Evolutionary conservation across 1,284 basidiomycete genomes (phyloP).

Genomic region (Apiotrichum gracile): DNA sequence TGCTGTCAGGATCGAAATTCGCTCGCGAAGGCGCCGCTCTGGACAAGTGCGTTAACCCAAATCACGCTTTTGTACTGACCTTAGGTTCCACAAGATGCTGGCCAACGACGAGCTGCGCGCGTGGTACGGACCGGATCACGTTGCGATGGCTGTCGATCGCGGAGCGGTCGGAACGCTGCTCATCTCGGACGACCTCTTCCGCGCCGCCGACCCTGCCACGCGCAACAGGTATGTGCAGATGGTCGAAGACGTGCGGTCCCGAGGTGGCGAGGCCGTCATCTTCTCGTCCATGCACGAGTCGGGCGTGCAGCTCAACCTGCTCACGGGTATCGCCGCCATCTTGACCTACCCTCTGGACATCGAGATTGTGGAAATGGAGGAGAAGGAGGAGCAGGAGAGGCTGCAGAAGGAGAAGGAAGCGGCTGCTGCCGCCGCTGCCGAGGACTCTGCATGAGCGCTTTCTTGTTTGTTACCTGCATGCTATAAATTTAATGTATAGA

Average conservation of each 20-base stretch:
- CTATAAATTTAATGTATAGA: neutral
- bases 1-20: conserved; percentile 93
- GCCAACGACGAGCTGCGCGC: conserved; percentile 89
- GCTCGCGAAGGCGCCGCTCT: conserved; percentile 86
- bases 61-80: neutral
- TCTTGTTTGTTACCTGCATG: neutral
- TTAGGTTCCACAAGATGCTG: conserved; percentile 94
- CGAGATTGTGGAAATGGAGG: conserved; percentile 87
- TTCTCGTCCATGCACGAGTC: conserved; percentile 99
- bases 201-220: conserved; percentile 67
- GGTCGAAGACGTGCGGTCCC: conserved; percentile 80
- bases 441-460: neutral
- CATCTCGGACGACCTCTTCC: conserved; percentile 91
- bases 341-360: conserved; percentile 93
- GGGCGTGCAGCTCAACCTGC: conserved; percentile 87
- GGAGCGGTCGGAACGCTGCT: conserved; percentile 91
- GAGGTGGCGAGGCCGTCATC: conserved; percentile 87
- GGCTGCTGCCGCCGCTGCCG: neutral
- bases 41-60: conserved; percentile 60
- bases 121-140: conserved; percentile 97
- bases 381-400: conserved; percentile 61
- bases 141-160: conserved; percentile 80
- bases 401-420: conserved; percentile 31
- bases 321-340: conserved; percentile 93
- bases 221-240: conserved; percentile 80